Base-by-base conservation (phyloP, 2,329 filamentous ascomycete genomes). In the Venturia carpophila region DNA sequence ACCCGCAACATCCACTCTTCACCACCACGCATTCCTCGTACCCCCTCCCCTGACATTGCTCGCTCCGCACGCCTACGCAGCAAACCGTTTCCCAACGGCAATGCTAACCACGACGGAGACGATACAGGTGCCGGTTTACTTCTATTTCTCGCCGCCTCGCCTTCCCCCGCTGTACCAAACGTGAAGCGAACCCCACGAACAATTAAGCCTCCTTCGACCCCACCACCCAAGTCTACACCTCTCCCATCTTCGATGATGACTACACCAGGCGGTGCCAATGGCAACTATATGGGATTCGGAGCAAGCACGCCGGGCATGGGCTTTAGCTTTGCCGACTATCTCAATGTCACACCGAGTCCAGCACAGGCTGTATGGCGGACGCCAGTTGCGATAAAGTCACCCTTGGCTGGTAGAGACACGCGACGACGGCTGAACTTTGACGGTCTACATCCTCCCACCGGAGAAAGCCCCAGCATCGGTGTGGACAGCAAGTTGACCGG, bases 271-370 rank as follows among this genome's bases (percentile, higher is more conserved):
- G 88, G 87, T 49, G 84, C 84, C 67, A 76, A 75, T 30, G 74
- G 72, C 47, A 71, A 73, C 47, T 88, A 86, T 71, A 76, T 88
- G 56, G 82, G 82, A 61, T 82, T 87, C 65, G 78, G 76, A 71
- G 85, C 89, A 63, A 87, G 85, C 68, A 97, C 93, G 0, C 93
- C 93, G 0, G 89, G 92, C 72, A 84, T 82, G 60, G 47, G 19
- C 27, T 95, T 97, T 76, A 95, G 97, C 78, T 96, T 97, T 78
- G 86, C 92, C 63, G 94, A 99, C 74, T 99, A 96, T 77, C 88
- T 97, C 73, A 97, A 97, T 77, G 93, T 97, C 74, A 96, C 94
- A 7, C 94, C 94, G 0, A 96, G 91, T 72, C 94, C 94, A 24
- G 94, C 91, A 34, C 94, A 97, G 78, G 91, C 87, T 70, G 84